Conservation (phyloP, 345 rosid genomes). For the Syzygium aromaticum region DNA sequence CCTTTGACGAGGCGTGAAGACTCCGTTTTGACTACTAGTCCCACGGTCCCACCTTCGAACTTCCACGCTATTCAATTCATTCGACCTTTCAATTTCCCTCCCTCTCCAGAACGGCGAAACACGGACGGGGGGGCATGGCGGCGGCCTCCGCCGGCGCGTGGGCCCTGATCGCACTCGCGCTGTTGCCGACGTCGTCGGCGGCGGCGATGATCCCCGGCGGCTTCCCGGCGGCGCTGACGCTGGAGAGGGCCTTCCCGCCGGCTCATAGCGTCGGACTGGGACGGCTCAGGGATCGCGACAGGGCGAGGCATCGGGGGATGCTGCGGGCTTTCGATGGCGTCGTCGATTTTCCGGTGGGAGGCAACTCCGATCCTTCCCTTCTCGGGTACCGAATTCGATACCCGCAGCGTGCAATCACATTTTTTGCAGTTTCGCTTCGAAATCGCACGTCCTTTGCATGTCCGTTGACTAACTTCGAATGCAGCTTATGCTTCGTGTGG, state of each 20-base stretch:
- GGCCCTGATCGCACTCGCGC: constrained; percentile 11
- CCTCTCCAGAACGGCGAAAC: not conserved
- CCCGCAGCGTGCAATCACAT: not conserved
- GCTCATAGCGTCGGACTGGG: constrained; percentile 40
- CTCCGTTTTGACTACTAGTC: not conserved
- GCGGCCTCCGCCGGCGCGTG: constrained; percentile 6
- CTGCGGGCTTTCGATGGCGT: constrained; percentile 56
- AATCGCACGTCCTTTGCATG: not conserved
- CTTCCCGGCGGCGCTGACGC: constrained; percentile 41
- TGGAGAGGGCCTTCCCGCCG: constrained; percentile 52
- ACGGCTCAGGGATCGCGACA: constrained; percentile 58
- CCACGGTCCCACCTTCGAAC: not conserved
- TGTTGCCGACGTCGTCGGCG: constrained; percentile 8
- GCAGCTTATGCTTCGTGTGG: not conserved
- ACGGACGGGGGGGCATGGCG: not conserved
- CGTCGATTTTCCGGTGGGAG: constrained; percentile 70
- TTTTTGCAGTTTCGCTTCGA: not conserved
- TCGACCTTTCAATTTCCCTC: not conserved
- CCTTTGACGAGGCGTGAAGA: not conserved
- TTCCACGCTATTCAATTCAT: not conserved
- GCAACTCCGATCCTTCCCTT: constrained; percentile 77
- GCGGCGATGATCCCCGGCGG: constrained; percentile 8
- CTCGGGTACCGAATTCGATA: constrained; percentile 61
- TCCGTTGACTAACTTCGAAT: not conserved
- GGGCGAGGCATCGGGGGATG: constrained; percentile 64